Evolutionary conservation across 1,284 basidiomycete species (phyloP).

Genomic region (Lentinus polychrous): DNA sequence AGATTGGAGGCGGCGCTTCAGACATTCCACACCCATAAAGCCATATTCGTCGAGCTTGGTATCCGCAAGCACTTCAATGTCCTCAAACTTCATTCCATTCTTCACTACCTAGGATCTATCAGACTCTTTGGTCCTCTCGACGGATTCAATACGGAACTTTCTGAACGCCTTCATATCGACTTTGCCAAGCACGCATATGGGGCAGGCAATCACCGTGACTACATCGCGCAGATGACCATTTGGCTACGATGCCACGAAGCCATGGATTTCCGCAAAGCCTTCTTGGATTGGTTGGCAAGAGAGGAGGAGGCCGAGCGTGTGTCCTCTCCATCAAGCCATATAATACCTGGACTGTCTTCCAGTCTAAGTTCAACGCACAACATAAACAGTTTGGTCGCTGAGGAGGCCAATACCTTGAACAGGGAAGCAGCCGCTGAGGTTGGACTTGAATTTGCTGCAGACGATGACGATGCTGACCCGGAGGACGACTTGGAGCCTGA

Average conservation of each 20-base stretch:
- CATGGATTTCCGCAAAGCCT: constrained; percentile 5
- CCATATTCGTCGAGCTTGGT: constrained; percentile 16
- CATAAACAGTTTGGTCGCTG: too few relatives aligned
- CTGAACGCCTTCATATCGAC: constrained; percentile 26
- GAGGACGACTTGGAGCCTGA: too few relatives aligned
- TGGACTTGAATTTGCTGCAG: too few relatives aligned
- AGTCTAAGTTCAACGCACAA: too few relatives aligned
- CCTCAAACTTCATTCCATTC: constrained; percentile 22
- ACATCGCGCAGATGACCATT: constrained; percentile 19
- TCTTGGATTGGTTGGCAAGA: constrained; percentile 6
- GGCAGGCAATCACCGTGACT: constrained; percentile 19
- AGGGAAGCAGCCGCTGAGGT: too few relatives aligned
- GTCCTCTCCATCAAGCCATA: too few relatives aligned
- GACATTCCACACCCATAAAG: constrained; percentile 14
- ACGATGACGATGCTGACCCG: too few relatives aligned
- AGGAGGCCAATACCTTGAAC: too few relatives aligned
- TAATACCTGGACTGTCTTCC: too few relatives aligned
- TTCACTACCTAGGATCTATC: constrained; percentile 20
- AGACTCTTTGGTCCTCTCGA: constrained; percentile 12
- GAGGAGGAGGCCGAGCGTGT: not conserved
- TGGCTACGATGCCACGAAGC: constrained; percentile 18
- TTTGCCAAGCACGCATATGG: constrained; percentile 22
- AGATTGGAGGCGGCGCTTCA: constrained; percentile 14
- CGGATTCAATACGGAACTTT: constrained; percentile 22
- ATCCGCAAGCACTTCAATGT: constrained; percentile 24